These are phyloP conservation scores for Penstemon davidsonii DNA, from an alignment of 257 asterid species.

Conservation along the genomic window DNA sequence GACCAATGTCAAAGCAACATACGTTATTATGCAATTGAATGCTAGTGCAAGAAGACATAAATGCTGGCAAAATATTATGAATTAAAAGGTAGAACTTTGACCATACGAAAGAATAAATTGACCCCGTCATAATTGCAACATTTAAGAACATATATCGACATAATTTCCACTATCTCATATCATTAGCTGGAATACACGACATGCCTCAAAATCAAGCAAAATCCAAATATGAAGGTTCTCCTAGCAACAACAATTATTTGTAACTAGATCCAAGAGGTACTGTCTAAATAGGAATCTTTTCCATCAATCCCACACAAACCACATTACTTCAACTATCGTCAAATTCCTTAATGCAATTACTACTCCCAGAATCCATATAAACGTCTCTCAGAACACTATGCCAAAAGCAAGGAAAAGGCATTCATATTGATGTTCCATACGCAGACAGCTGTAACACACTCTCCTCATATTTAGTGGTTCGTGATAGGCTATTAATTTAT, in stretches of 20 bases:
- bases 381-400: too few species aligned
- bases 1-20: neutral
- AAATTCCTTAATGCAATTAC: neutral
- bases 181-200: neutral
- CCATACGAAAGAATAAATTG: neutral
- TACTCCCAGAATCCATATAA: too few species aligned
- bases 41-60: conserved; percentile 1
- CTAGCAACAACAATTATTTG: too few species aligned
- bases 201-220: conserved; percentile 10
- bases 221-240: neutral
- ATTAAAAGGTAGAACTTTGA: neutral
- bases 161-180: conserved; percentile 9
- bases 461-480: too few species aligned
- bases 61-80: neutral
- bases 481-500: too few species aligned
- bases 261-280: too few species aligned
- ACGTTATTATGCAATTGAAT: neutral
- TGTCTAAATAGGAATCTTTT: too few species aligned
- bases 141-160: conserved; percentile 1
- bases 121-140: neutral
- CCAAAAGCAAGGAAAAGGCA: too few species aligned
- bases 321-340: neutral
- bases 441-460: too few species aligned
- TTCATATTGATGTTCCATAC: too few species aligned
- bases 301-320: too few species aligned